Evolutionary conservation across 106 monocot species (phyloP), one percentile per base, ranked within the genome.

Genomic region (Dendrobium huoshanense): DNA sequence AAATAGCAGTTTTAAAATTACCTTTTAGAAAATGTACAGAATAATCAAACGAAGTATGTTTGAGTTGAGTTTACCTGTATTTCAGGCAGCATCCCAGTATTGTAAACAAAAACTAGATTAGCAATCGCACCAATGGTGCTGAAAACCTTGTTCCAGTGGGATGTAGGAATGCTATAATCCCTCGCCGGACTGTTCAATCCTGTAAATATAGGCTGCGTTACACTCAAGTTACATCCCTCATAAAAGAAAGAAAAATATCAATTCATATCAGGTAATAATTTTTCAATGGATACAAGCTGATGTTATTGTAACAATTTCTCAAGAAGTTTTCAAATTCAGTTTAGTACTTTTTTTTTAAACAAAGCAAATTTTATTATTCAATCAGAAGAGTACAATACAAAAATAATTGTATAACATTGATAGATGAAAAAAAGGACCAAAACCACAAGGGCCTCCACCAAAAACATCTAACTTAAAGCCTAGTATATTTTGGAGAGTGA

Each of bases 51-150:
- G 37, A 37, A 37, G 37, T 37, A 37, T 37, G 37, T 37, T 37
- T 37, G 37, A 37, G 37, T 3, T 37, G 16, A 77, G 77, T 16
- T 15, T 78, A 97, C 97, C 92, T 98, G 97, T 85, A 98, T 98
- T 78, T 98, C 97, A 65, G 97, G 97, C 43, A 98, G 83, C 94
- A 98, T 98, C 75, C 97, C 97, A 5, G 97, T 98, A 77, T 98
- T 98, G 78, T 89, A 94, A 64, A 91, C 89, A 88, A 94, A 98
- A 79, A 92, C 97, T 77, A 94, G 88, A 85, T 82, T 92, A n/a
- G 92, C 92, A 25, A 84, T 77, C 41, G 94, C 87, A 80, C 97
- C 91, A 78, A 98, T 91, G 1, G 85, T 98, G 77, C 82, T 92
- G 79, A 92, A 94, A 56, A 89, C 77, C 43, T 82, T 90, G 80